Evolutionary conservation across 441 rosid species (phyloP), one percentile per base, ranked within the genome.

Genomic region (Erysimum pusillum): DNA sequence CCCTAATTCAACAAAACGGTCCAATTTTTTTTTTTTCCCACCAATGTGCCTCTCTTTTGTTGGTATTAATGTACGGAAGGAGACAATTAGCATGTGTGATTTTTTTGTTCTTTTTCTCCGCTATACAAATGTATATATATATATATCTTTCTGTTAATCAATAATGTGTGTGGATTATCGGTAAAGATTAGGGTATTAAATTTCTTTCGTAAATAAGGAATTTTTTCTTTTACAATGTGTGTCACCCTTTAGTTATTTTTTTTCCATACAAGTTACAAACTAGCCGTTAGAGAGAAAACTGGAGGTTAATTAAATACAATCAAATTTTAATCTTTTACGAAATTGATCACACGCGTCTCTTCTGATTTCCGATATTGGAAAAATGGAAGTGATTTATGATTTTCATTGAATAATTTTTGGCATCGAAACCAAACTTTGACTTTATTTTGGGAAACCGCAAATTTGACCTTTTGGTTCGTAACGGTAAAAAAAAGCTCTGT

Each of bases 21-120:
- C 42, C 41, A 12, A 44, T 28, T 31, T 7, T 49, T 35, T 2
- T 8, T 7, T 44, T 22, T 22, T 10, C 49, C 28, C 41, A 17
- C 22, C 7, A 39, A 49, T 9, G 4, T 18, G 56, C 6, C 54
- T 68, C 36, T 51, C 36, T 68, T 57, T 39, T 9, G 78, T 67
- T 67, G 28, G 61, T 74, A 45, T 59, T 67, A 67, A 17, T 59
- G 25, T 59, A 67, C 62, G 22, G 3, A 75, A 66, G 60, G 51
- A 66, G 67, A 59, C 44, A 38, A 28, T 28, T 25, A 56, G 14
- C 4, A 3, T 25, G 8, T 36, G 45, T 39, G 59, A 36, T 12
- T 51, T 34, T 7, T 22, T 20, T 28, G 0, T 28, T 3, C 31
- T 28, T 28, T 3, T 28, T 3, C 31, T 28, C 34, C 36, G 10